Conservation (phyloP, 805 yeast species). For the Hanseniaspora hatyaiensis region DNA sequence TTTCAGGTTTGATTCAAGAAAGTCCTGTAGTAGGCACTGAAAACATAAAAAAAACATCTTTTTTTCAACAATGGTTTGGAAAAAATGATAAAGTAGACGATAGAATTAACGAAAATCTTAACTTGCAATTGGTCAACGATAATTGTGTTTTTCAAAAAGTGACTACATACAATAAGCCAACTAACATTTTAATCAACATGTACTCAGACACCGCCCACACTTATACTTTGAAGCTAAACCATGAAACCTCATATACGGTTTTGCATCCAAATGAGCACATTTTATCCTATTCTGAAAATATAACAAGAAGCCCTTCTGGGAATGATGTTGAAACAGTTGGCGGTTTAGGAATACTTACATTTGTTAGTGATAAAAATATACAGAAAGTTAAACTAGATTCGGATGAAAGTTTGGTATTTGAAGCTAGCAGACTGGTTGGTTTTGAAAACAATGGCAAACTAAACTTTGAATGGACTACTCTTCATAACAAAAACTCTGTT, state of each 20-base stretch:
- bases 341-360: conserved; percentile 26
- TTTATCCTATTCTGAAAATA: conserved; percentile 24
- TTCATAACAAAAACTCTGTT: conserved; percentile 18
- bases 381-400: conserved; percentile 22
- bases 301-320: conserved; percentile 17
- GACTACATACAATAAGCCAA: conserved; percentile 5
- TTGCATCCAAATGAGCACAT: conserved; percentile 18
- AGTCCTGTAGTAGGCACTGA: background rate
- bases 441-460: conserved; percentile 18
- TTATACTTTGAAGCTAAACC: background rate
- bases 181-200: conserved; percentile 5
- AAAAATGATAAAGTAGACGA: too few species aligned
- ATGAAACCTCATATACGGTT: conserved; percentile 5
- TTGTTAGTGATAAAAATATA: conserved; percentile 27
- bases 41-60: background rate
- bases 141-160: conserved; percentile 8
- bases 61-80: conserved; percentile 3
- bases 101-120: background rate
- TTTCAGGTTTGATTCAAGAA: conserved; percentile 13
- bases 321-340: conserved; percentile 17
- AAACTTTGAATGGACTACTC: conserved; percentile 1
- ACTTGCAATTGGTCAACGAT: conserved; percentile 7
- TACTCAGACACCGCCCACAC: background rate
- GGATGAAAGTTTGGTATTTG: conserved; percentile 22
- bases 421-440: conserved; percentile 23